Evolutionary conservation across 495 filamentous ascomycete species (phyloP).

Genomic region (Trichoderma asperelloides): DNA sequence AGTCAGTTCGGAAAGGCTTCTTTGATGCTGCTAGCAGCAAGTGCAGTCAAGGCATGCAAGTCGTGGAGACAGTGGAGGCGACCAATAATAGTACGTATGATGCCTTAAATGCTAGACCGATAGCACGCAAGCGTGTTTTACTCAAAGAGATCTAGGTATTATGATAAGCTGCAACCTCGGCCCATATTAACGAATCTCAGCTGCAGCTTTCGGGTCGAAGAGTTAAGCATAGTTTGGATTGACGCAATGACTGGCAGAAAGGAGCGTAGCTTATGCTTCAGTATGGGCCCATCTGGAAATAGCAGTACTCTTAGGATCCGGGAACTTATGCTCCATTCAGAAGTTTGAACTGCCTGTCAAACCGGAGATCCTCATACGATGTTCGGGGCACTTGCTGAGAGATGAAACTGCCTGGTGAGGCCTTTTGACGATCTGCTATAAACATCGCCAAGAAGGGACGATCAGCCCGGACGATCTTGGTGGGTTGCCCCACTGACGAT

Average conservation of each 20-base stretch:
- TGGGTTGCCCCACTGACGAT: not conserved
- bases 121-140: not conserved
- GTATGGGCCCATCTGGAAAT: not conserved
- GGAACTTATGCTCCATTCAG: not conserved
- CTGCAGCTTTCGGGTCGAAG: not conserved
- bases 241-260: not conserved
- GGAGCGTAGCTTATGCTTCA: not conserved
- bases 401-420: not conserved
- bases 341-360: not conserved
- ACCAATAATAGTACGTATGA: not conserved
- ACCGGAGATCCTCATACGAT: not conserved
- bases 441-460: not conserved
- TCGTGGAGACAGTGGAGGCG: not conserved
- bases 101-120: not conserved
- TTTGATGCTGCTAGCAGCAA: not conserved
- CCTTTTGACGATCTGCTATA: slow-evolving; percentile 4
- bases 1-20: not conserved
- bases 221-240: not conserved
- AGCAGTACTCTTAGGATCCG: not conserved
- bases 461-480: not conserved
- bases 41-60: not conserved
- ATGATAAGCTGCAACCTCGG: not conserved
- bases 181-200: not conserved
- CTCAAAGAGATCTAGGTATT: not conserved
- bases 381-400: not conserved